phyloP scores from a whole-genome alignment of 441 rosid genomes.

The Daphne laureola region DNA sequence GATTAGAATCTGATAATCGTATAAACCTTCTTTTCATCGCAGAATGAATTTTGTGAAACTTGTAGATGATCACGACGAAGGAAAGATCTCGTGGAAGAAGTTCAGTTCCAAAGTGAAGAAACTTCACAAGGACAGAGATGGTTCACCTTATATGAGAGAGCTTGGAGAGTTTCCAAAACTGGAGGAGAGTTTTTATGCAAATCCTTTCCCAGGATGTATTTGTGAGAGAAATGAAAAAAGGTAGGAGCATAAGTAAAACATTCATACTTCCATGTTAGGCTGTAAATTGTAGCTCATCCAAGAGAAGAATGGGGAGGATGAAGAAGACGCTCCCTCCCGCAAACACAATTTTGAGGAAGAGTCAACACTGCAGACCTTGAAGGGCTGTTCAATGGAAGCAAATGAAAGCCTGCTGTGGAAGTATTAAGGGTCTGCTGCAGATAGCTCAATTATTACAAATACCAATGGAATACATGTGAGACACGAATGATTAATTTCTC shows the following conservation, averaged over 20 bases:
- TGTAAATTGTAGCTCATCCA: slow-evolving; percentile 11
- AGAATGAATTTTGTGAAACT: slow-evolving; percentile 82
- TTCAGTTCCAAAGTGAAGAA: slow-evolving; percentile 80
- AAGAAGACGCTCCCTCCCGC: too few species aligned
- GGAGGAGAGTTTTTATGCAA: slow-evolving; percentile 78
- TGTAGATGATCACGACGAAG: slow-evolving; percentile 71
- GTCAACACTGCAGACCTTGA: too few species aligned
- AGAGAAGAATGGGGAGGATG: too few species aligned
- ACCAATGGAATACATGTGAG: not conserved
- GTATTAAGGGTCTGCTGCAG: slow-evolving; percentile 12
- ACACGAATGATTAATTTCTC: too few species aligned
- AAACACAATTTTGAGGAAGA: too few species aligned
- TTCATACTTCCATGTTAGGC: not conserved
- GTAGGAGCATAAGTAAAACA: slow-evolving; percentile 15
- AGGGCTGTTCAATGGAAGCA: too few species aligned
- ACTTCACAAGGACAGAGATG: slow-evolving; percentile 62
- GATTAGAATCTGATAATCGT: not conserved
- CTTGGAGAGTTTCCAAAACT: slow-evolving; percentile 65
- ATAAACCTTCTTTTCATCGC: slow-evolving; percentile 16
- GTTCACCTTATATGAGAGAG: slow-evolving; percentile 68
- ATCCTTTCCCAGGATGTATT: slow-evolving; percentile 90
- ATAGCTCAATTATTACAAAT: slow-evolving; percentile 12
- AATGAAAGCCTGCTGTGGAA: too few species aligned
- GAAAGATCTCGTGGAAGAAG: slow-evolving; percentile 66
- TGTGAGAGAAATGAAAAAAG: slow-evolving; percentile 38